Evolutionary conservation across 2,329 filamentous ascomycete species (phyloP).

Genomic region (Apiospora koreana): DNA sequence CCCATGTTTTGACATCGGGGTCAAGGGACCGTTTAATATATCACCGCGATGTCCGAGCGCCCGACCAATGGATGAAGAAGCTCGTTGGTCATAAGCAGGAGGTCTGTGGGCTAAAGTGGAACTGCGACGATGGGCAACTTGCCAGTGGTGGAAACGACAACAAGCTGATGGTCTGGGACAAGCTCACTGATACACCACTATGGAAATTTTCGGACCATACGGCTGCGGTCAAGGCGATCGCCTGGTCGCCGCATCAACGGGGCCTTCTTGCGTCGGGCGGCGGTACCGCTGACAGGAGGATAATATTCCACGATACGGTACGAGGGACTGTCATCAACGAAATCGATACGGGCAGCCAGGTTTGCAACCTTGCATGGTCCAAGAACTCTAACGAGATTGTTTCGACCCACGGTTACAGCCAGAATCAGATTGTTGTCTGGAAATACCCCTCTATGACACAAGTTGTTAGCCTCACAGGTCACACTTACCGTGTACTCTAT

Average conservation of each 20-base stretch:
- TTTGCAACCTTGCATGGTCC: constrained; percentile 98
- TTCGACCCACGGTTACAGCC: constrained; percentile 93
- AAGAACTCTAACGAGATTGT: constrained; percentile 98
- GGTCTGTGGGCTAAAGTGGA: constrained; percentile 96
- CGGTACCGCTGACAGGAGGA: constrained; percentile 91
- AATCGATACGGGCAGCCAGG: constrained; percentile 94
- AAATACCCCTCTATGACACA: constrained; percentile 99
- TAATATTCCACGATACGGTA: constrained; percentile 96
- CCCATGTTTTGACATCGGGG: constrained; percentile 93
- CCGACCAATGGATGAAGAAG: constrained; percentile 85
- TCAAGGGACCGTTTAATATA: constrained; percentile 92
- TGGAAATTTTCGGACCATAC: constrained; percentile 96
- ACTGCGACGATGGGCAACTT: constrained; percentile 90
- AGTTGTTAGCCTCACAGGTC: constrained; percentile 90
- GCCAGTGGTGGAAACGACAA: constrained; percentile 98
- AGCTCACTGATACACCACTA: constrained; percentile 85
- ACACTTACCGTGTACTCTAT: constrained; percentile 95
- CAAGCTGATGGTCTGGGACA: constrained; percentile 98
- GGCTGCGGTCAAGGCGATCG: constrained; percentile 94
- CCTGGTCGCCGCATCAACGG: constrained; percentile 96
- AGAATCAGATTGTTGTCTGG: constrained; percentile 99
- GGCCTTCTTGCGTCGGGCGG: constrained; percentile 93
- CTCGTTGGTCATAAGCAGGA: constrained; percentile 96
- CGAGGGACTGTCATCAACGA: constrained; percentile 81
- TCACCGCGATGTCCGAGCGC: constrained; percentile 90